Evolutionary conservation across 768 basidiomycete species (phyloP), one percentile per base, ranked within the genome.

Genomic region (Tulasnella sp.): DNA sequence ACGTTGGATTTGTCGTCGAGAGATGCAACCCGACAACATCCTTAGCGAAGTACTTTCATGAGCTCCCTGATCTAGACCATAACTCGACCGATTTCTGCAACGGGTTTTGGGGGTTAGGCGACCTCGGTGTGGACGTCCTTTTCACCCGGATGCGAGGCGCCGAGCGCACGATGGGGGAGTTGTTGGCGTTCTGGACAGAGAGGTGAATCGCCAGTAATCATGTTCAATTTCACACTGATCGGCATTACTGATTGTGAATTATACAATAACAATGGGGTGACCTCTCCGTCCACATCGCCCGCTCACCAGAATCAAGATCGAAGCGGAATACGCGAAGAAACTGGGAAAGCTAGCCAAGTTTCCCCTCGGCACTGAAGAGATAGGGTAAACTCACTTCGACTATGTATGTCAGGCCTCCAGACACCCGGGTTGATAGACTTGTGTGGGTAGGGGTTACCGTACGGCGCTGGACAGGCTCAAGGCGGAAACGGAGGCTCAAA

Each of bases 291-390:
- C 5, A 14, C 35, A n/a, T 59, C 22, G 59, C n/a, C n/a, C n/a
- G n/a, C n/a, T 9, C 59, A 44, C 39, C 76, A 97, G 96, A 78
- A 89, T 94, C 8, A 75, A 83, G 35, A 96, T 98, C 74, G 95
- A 98, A 79, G 95, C 98, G 77, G 96, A 98, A 40, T 98, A 97
- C 77, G 90, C 95, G 0, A 94, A 93, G 80, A 86, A 89, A 34
- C 78, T 99, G 17, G 81, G 85, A 32, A 92, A 91, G 78, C 82
- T 99, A 29, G 86, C 93, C 37, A 95, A 91, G 80, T 76, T 83
- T 72, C 76, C 86, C 8, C 80, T 97, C 41, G 96, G 95, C 52
- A 86, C 85, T 76, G 95, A 97, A 79, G 97, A 98, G 81, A 92
- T 95, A 75, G 96, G 95, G 94, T 95, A 79, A 78, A n/a, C n/a